Conservation (phyloP, 768 basidiomycete genomes). For the Leccinum broughii region DNA sequence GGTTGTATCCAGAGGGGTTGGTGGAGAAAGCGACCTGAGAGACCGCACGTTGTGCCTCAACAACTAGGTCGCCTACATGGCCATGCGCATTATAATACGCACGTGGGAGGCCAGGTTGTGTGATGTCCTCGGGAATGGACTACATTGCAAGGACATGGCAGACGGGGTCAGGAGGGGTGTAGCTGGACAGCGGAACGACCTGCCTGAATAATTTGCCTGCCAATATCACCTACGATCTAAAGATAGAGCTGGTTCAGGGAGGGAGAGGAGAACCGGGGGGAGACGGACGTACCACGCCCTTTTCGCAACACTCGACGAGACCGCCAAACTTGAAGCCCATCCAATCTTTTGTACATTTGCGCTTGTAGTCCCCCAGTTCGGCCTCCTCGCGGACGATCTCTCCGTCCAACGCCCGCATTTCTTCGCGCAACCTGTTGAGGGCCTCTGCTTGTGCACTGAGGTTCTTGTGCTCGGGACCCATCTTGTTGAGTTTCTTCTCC, state of each 20-base stretch:
- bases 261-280: neutral
- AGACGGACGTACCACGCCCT: slow-evolving; percentile 52
- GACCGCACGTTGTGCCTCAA: slow-evolving; percentile 61
- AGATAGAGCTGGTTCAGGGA: neutral
- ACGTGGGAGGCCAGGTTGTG: slow-evolving; percentile 77
- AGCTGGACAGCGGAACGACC: slow-evolving; percentile 4
- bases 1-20: slow-evolving; percentile 30
- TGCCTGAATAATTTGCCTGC: slow-evolving; percentile 47
- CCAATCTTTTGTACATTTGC: slow-evolving; percentile 62
- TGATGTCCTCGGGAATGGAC: slow-evolving; percentile 81
- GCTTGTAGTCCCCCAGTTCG: slow-evolving; percentile 79
- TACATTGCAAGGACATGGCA: slow-evolving; percentile 23
- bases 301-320: slow-evolving; percentile 80
- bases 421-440: slow-evolving; percentile 67
- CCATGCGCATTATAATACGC: slow-evolving; percentile 68
- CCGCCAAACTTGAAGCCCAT: slow-evolving; percentile 89
- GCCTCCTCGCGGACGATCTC: slow-evolving; percentile 86
- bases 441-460: slow-evolving; percentile 69
- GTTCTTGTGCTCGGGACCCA: slow-evolving; percentile 89
- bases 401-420: slow-evolving; percentile 76
- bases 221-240: slow-evolving; percentile 51
- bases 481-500: slow-evolving; percentile 87
- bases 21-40: slow-evolving; percentile 51
- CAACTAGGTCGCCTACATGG: slow-evolving; percentile 58
- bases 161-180: slow-evolving; percentile 4